phyloP scores from a whole-genome alignment of 2,329 filamentous ascomycete genomes.

The Talaromyces sp. region DNA sequence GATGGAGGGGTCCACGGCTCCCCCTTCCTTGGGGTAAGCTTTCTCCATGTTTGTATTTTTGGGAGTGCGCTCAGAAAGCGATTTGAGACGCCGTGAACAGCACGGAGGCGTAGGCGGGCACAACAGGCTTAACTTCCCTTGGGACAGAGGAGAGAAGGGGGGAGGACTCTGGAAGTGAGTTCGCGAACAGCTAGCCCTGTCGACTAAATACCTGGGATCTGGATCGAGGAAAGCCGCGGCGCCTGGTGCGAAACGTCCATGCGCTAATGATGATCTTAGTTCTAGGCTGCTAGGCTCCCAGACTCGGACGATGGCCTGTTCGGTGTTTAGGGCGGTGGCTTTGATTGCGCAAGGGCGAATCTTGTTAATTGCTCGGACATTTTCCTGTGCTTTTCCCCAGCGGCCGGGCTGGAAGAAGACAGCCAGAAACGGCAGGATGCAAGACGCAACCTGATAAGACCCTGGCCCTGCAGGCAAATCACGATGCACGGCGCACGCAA shows the following conservation, averaged over 20 bases:
- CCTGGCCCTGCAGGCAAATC: not conserved
- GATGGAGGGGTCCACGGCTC: constrained; percentile 12
- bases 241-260: not conserved
- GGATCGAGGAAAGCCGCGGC: not conserved
- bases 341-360: not conserved
- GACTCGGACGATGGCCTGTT: not conserved
- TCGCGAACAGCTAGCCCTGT: not conserved
- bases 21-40: constrained; percentile 21
- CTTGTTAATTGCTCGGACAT: not conserved
- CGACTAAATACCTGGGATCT: not conserved
- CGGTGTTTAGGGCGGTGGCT: not conserved
- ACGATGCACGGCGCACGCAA: not conserved
- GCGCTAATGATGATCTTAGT: not conserved
- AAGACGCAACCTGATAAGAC: not conserved
- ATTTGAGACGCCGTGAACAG: not conserved
- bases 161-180: not conserved
- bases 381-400: not conserved
- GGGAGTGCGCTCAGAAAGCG: not conserved
- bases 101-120: not conserved
- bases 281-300: not conserved
- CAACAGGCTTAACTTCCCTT: not conserved
- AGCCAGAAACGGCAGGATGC: not conserved
- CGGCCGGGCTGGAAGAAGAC: not conserved
- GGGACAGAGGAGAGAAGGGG: not conserved
- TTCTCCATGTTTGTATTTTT: constrained; percentile 25